These are phyloP conservation scores for Pyrenula aspistea DNA, from an alignment of 495 filamentous ascomycete species.

Conservation along the genomic window DNA sequence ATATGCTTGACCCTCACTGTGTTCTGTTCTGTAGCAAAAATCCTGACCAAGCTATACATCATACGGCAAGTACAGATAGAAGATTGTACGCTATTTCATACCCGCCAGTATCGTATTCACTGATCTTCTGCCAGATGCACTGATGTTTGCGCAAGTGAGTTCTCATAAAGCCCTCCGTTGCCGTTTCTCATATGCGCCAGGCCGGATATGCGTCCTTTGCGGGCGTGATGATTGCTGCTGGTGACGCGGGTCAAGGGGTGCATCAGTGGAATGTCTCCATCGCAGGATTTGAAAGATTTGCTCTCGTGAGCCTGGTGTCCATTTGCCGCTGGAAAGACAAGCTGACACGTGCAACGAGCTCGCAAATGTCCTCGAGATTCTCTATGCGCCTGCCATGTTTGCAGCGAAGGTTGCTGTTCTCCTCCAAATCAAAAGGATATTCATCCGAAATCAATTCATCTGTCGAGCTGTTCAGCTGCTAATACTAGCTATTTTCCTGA, in stretches of 20 bases:
- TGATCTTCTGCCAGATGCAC: not conserved
- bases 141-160: not conserved
- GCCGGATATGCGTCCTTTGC: not conserved
- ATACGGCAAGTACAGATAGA: not conserved
- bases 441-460: not conserved
- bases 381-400: not conserved
- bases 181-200: not conserved
- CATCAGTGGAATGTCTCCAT: not conserved
- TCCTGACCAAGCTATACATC: not conserved
- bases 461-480: conserved; percentile 3
- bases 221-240: not conserved
- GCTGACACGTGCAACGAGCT: not conserved
- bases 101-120: not conserved
- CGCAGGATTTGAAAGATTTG: not conserved
- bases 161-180: not conserved
- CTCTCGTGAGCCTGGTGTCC: not conserved
- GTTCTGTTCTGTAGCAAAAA: not conserved
- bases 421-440: not conserved
- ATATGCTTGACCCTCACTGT: not conserved
- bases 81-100: not conserved
- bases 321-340: not conserved
- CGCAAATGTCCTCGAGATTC: not conserved
- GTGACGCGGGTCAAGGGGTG: not conserved
- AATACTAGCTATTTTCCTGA: conserved; percentile 7
- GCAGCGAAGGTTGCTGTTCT: not conserved